Evolutionary conservation across 1,139 yeast genomes (phyloP).

Genomic region (Taiozyma sp.): DNA sequence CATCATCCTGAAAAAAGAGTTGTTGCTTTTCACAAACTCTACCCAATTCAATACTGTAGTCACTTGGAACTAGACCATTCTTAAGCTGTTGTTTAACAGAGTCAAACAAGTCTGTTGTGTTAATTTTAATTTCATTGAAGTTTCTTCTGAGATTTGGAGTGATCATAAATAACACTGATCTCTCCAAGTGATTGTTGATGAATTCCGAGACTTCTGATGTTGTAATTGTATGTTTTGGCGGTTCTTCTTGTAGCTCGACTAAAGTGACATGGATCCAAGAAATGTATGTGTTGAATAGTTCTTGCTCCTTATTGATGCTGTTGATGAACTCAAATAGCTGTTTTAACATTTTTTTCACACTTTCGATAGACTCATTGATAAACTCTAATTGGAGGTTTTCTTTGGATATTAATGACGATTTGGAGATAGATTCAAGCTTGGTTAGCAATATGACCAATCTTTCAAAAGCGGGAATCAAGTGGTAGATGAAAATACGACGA

Average conservation of each 20-base stretch:
- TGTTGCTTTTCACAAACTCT: constrained; percentile 13
- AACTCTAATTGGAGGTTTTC: constrained; percentile 25
- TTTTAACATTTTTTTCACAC: constrained; percentile 31
- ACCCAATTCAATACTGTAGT: constrained; percentile 12
- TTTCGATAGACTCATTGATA: constrained; percentile 28
- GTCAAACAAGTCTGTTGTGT: constrained; percentile 17
- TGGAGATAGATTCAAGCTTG: constrained; percentile 35
- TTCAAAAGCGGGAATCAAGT: constrained; percentile 53
- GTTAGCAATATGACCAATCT: constrained; percentile 47
- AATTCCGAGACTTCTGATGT: constrained; percentile 19
- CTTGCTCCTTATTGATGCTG: constrained; percentile 47
- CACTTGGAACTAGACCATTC: constrained; percentile 1
- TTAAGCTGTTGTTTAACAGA: constrained; percentile 10
- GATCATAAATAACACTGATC: constrained; percentile 16
- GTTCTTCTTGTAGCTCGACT: constrained; percentile 25
- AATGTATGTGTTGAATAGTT: constrained; percentile 43
- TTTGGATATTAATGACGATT: constrained; percentile 32
- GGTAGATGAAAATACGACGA: constrained; percentile 41
- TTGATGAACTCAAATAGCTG: constrained; percentile 37
- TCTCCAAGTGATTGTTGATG: constrained; percentile 17
- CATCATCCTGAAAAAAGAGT: constrained; percentile 6
- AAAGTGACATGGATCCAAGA: constrained; percentile 36
- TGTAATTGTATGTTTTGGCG: constrained; percentile 8
- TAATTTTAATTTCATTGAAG: constrained; percentile 19
- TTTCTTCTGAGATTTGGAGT: constrained; percentile 19